Conservation (phyloP, 306 rosid genomes). For the Hippophae rhamnoides region DNA sequence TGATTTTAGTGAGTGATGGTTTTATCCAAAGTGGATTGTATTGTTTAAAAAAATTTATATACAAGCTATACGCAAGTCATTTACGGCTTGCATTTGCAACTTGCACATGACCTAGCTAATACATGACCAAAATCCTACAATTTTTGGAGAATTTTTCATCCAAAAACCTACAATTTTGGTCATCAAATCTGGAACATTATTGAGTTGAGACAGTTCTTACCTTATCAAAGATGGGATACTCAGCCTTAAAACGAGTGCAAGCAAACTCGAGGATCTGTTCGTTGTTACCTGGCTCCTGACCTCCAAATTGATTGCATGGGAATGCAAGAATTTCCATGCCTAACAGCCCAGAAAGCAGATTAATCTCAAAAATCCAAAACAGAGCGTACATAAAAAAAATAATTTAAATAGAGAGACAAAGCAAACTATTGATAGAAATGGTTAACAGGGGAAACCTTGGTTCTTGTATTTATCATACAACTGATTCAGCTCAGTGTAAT, state of each 20-base stretch:
- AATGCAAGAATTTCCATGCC: constrained; percentile 92
- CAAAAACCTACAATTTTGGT: neutral
- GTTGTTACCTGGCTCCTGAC: constrained; percentile 85
- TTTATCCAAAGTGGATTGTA: no score
- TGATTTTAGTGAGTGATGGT: no score
- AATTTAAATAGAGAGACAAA: neutral
- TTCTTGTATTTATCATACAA: constrained; percentile 75
- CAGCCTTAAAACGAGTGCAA: constrained; percentile 92
- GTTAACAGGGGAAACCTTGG: constrained; percentile 41
- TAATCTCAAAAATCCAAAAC: neutral
- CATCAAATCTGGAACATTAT: neutral
- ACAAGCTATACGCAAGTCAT: no score
- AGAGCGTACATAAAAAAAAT: neutral
- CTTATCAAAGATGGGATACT: constrained; percentile 90
- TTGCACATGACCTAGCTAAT: no score
- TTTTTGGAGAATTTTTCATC: neutral
- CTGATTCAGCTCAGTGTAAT: constrained; percentile 86
- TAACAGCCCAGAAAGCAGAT: constrained; percentile 8
- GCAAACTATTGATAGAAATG: neutral
- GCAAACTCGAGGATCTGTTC: constrained; percentile 79
- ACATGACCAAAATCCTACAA: no score
- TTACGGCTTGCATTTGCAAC: no score
- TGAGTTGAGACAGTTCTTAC: constrained; percentile 22
- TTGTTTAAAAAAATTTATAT: no score
- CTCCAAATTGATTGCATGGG: constrained; percentile 97